A percentile compares a stretch with the other conserved stretches of the same genome.
These are phyloP conservation scores for Coemansia sp. DNA, from an alignment of 192 early-diverging fungal species.

Conservation along the genomic window DNA sequence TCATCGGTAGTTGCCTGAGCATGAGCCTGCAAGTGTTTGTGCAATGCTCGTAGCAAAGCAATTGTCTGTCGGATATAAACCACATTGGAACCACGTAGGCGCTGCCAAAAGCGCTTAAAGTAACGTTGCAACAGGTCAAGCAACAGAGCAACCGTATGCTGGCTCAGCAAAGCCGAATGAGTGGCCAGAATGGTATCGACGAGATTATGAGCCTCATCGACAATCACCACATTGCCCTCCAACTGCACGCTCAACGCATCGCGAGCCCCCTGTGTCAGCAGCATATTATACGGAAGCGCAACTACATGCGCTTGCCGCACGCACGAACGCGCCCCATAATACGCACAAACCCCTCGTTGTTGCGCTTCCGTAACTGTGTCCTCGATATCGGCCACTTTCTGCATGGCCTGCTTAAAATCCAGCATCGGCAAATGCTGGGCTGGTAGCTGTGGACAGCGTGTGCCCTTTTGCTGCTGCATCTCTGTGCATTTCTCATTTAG, in stretches of 20 bases:
- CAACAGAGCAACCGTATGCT: constrained; percentile 54
- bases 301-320: constrained; percentile 61
- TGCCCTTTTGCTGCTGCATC: constrained; percentile 57
- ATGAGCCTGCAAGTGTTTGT: constrained; percentile 41
- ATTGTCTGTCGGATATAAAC: constrained; percentile 75
- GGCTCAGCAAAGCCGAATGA: constrained; percentile 62
- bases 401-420: constrained; percentile 55
- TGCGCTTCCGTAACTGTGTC: constrained; percentile 70
- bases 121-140: constrained; percentile 64
- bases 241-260: constrained; percentile 72
- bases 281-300: constrained; percentile 83
- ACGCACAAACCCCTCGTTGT: constrained; percentile 64
- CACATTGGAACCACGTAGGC: constrained; percentile 69
- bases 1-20: neutral
- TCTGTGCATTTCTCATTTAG: constrained; percentile 86
- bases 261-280: constrained; percentile 71
- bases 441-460: constrained; percentile 56
- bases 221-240: constrained; percentile 72
- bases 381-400: constrained; percentile 75
- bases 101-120: constrained; percentile 62
- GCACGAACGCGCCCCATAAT: constrained; percentile 74
- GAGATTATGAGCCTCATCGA: constrained; percentile 81
- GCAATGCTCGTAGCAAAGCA: constrained; percentile 57
- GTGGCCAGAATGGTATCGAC: constrained; percentile 72
- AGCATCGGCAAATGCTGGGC: constrained; percentile 53